Conservation (phyloP, 192 early-diverging fungal species). For the Rhizophagus sp. region DNA sequence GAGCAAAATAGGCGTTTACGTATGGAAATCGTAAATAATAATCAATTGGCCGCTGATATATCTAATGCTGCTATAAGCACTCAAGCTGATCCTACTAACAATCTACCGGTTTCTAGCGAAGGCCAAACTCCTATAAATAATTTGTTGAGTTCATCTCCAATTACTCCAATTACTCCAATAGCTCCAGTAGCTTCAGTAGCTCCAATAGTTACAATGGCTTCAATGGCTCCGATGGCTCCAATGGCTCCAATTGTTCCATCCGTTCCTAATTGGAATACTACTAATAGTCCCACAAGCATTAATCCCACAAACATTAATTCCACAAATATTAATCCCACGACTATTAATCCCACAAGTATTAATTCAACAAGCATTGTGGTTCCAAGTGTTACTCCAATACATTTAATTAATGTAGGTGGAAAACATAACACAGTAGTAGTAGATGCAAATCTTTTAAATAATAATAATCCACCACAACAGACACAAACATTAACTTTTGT, state of each 20-base stretch:
- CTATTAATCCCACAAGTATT: background rate
- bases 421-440: background rate
- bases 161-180: no score
- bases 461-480: background rate
- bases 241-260: no score
- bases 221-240: no score
- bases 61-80: no score
- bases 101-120: no score
- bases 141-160: no score
- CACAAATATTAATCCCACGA: background rate
- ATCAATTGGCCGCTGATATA: background rate
- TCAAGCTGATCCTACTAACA: no score
- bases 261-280: background rate
- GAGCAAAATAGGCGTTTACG: slow-evolving; percentile 2
- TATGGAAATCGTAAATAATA: slow-evolving; percentile 17
- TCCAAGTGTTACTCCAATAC: background rate
- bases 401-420: background rate
- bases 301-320: background rate
- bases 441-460: slow-evolving; percentile 1
- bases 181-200: no score
- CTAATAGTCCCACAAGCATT: background rate
- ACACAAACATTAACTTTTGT: slow-evolving; percentile 15
- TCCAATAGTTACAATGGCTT: no score
- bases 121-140: no score
- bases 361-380: background rate